Base-by-base conservation (phyloP, 805 yeast genomes). In the Cyberlindnera amylophila region DNA sequence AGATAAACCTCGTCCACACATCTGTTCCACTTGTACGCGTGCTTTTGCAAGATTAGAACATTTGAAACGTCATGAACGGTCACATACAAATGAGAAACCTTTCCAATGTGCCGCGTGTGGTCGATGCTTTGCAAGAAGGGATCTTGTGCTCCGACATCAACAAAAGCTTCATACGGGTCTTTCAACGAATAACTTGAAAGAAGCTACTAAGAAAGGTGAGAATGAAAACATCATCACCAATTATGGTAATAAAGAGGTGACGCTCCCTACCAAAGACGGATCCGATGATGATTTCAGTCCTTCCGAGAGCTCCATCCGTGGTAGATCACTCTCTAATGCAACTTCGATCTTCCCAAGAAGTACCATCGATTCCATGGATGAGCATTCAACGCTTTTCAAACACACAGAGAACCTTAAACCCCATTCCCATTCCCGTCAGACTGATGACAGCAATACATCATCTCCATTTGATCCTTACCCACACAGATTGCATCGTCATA, bases 91-190 rank as follows among this genome's bases (percentile, higher is more conserved):
- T 61, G 97, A 90, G 64, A 89, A 89, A 61, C 98, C 98, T 1
- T 91, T 84, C 66, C 93, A 87, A 59, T 91, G 99, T 66, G 95
- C 95, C 2, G 90, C 90, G 8, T 91, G 98, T 64, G 97, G 96
- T 27, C 79, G 98, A 38, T 86, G 96, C 59, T 91, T 93, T 67
- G 97, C 98, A 4, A 71, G 99, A 43, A 69, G 97, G 43, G 91
- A 85, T 60, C 71, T 85, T 58, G 88, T 93, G 23, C 72, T 93
- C 41, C 75, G 99, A 46, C 99, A 93, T 68, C 96, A 88, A 66
- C 97, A 89, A 65, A 93, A 93, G 59, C 75, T 93, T 28, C 99
- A 93, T 57, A 65, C 84, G 1, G 55, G 67, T 7, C 36, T 71
- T 61, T 36, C 69, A 61, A 51, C 81, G 28, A 66, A 66, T 49